Evolutionary conservation across 768 basidiomycete genomes (phyloP), one percentile per base, ranked within the genome.

Genomic region (Pisolithus orientalis): DNA sequence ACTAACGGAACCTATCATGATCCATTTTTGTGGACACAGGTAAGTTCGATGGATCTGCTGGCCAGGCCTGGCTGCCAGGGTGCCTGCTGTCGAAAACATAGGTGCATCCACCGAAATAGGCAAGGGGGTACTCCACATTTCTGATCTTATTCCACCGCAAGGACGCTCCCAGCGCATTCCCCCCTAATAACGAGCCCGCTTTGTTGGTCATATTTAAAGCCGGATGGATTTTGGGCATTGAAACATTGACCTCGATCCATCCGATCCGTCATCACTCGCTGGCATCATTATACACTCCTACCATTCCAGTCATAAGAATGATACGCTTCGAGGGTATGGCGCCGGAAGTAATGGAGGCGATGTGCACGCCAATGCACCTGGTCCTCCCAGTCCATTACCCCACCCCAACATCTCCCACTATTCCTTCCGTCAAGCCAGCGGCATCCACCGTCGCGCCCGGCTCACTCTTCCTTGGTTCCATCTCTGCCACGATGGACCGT

Each of bases 321-420:
- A 89, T 90, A 64, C 81, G 86, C 49, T 88, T 89, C 75, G 86
- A 89, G 65, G 79, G 75, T 51, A 72, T 89, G 55, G 76, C 86
- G 11, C 79, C 82, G 28, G 87, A 88, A 60, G 84, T 89, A 46
- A 81, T 85, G 77, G 84, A 87, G 65, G 83, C 87, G 6, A 87
- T 90, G 82, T 88, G 86, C 71, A 90, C 87, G 0, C 87, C 87
- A 0, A 88, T 90, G 87, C 87, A 90, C 69, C 77, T 78, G 57
- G 80, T 90, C 61, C 72, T 87, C 11, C 75, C 71, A 8, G 50
- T 78, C 31, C 68, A 48, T n/a, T 56, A 66, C 47, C 59, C 62
- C 6, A 44, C 49, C 17, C 38, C 55, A 4, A 45, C 60, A 5
- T 56, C 66, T 3, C 62, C 54, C 13, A 39, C 59, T 5, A 58